Evolutionary conservation across 1,284 basidiomycete species (phyloP).

Genomic region (Trichosporon sp.): DNA sequence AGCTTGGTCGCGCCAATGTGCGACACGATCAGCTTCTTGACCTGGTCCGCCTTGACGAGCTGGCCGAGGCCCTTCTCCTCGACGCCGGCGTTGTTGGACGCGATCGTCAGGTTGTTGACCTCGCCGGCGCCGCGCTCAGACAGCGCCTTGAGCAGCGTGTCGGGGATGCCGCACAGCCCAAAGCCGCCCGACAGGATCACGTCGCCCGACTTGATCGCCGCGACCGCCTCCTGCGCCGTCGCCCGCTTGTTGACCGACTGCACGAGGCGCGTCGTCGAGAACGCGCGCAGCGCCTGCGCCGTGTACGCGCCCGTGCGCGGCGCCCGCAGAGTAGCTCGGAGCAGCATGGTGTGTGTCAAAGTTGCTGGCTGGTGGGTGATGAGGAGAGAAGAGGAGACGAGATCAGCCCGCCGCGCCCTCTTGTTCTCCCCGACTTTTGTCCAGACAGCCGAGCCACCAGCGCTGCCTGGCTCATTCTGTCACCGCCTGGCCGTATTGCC

Average conservation of each 20-base stretch:
- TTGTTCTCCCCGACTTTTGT: background rate
- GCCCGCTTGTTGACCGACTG: background rate
- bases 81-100: constrained; percentile 22
- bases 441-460: background rate
- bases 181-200: constrained; percentile 21
- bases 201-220: constrained; percentile 48
- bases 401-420: background rate
- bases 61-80: constrained; percentile 54
- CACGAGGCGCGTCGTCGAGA: background rate
- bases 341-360: background rate
- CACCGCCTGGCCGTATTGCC: background rate
- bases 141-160: constrained; percentile 20
- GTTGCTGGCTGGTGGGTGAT: too few species aligned
- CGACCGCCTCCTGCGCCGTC: constrained; percentile 15
- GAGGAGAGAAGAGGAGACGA: background rate
- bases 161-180: constrained; percentile 23
- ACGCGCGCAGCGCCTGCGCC: background rate
- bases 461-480: background rate
- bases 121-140: constrained; percentile 11
- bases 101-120: constrained; percentile 15
- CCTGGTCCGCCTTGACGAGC: constrained; percentile 65
- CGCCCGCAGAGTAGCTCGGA: background rate
- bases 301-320: background rate
- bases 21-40: constrained; percentile 79
- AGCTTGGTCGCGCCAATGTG: constrained; percentile 64